These are phyloP conservation scores for Mortierella sp. DNA, from an alignment of 371 early-diverging fungal species.

Conservation along the genomic window DNA sequence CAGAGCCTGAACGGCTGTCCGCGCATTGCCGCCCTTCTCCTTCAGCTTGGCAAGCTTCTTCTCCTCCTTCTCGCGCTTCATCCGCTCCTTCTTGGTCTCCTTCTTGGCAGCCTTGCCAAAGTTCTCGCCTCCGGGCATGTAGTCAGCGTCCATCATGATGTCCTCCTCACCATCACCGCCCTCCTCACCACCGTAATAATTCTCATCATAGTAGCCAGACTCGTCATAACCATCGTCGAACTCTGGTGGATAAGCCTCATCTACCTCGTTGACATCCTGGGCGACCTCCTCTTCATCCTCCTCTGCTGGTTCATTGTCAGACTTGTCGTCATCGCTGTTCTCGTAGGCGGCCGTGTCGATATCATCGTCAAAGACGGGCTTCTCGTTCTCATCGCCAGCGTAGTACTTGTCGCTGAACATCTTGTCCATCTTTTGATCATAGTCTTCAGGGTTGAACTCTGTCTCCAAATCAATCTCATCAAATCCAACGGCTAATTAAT, in stretches of 20 bases:
- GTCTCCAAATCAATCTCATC: constrained; percentile 87
- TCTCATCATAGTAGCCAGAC: constrained; percentile 51
- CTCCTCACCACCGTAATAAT: constrained; percentile 48
- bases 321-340: constrained; percentile 55
- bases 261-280: constrained; percentile 44
- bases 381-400: constrained; percentile 63
- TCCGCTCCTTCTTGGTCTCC: constrained; percentile 58
- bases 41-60: constrained; percentile 31
- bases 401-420: constrained; percentile 86
- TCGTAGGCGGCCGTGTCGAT: constrained; percentile 74
- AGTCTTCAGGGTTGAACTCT: constrained; percentile 91
- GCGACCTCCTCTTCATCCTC: constrained; percentile 11
- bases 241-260: constrained; percentile 49
- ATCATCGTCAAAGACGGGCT: constrained; percentile 91
- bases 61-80: constrained; percentile 58
- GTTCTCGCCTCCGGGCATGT: constrained; percentile 79
- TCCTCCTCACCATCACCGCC: constrained; percentile 68
- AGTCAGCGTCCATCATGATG: constrained; percentile 92
- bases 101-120: constrained; percentile 59
- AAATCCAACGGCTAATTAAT: constrained; percentile 68
- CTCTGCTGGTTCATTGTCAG: constrained; percentile 52
- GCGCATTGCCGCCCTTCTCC: constrained; percentile 31
- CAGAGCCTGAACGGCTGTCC: constrained; percentile 39
- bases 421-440: constrained; percentile 85
- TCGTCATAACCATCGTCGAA: constrained; percentile 47